These are phyloP conservation scores for Lepidopterella palustris DNA, from an alignment of 495 filamentous ascomycete genomes.

Conservation along the genomic window DNA sequence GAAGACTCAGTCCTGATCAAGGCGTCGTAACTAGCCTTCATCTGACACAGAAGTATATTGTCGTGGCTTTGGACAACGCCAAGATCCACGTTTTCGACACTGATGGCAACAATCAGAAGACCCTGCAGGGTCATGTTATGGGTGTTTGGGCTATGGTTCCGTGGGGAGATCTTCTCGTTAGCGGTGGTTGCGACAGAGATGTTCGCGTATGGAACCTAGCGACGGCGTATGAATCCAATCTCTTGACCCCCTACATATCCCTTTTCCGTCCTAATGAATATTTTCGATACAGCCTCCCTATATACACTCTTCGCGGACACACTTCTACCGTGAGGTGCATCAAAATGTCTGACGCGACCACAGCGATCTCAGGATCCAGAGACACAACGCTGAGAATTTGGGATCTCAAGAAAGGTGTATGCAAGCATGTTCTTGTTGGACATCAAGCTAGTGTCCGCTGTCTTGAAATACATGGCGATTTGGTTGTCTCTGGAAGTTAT, in stretches of 20 bases:
- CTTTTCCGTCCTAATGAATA: too few species aligned
- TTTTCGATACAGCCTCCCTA: slow-evolving; percentile 31
- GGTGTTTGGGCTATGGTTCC: slow-evolving; percentile 99
- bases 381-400: slow-evolving; percentile 93
- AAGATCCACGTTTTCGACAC: slow-evolving; percentile 98
- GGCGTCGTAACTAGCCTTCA: slow-evolving; percentile 95
- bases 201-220: slow-evolving; percentile 96
- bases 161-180: slow-evolving; percentile 92
- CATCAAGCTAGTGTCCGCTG: slow-evolving; percentile 96
- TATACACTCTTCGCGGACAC: slow-evolving; percentile 86
- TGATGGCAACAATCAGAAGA: slow-evolving; percentile 78
- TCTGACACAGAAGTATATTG: slow-evolving; percentile 89
- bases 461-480: slow-evolving; percentile 89
- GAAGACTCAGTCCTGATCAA: slow-evolving; percentile 89
- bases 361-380: slow-evolving; percentile 90
- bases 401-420: slow-evolving; percentile 82
- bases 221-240: slow-evolving; percentile 86
- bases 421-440: slow-evolving; percentile 85
- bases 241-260: slow-evolving; percentile 1
- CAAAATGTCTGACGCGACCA: slow-evolving; percentile 91
- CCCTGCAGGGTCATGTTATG: slow-evolving; percentile 93
- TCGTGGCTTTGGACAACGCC: slow-evolving; percentile 95
- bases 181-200: slow-evolving; percentile 93
- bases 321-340: slow-evolving; percentile 95
- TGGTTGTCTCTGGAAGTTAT: slow-evolving; percentile 94